Evolutionary conservation across 306 rosid species (phyloP).

Genomic region (Prunus mume): DNA sequence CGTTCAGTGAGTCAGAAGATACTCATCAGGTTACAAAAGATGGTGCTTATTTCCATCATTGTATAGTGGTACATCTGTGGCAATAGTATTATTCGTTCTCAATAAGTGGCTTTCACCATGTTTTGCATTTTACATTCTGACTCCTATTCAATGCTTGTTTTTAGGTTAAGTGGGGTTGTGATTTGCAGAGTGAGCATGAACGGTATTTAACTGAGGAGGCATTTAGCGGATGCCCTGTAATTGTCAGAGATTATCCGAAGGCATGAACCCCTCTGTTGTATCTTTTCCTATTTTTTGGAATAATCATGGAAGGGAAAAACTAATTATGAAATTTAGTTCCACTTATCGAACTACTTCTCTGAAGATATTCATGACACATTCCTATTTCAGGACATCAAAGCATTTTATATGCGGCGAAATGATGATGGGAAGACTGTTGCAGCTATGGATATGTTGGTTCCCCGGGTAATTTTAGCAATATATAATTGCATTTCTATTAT

Average conservation of each 20-base stretch:
- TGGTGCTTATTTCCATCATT: not conserved
- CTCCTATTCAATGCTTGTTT: constrained; percentile 11
- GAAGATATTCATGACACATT: constrained; percentile 24
- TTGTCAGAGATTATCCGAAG: constrained; percentile 94
- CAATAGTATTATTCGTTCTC: constrained; percentile 7
- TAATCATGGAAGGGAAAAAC: not conserved
- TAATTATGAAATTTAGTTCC: constrained; percentile 11
- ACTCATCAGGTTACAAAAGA: not conserved
- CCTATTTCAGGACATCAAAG: constrained; percentile 80
- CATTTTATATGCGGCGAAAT: constrained; percentile 95
- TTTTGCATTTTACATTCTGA: constrained; percentile 4
- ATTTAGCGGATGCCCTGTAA: constrained; percentile 82
- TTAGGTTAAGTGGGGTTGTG: constrained; percentile 96
- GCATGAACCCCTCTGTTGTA: constrained; percentile 32
- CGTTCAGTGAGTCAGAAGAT: not conserved
- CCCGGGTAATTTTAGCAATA: constrained; percentile 54
- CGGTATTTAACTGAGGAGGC: constrained; percentile 91
- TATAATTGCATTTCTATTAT: not conserved
- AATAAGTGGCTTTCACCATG: constrained; percentile 12
- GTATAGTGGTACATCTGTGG: not conserved
- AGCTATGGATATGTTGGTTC: constrained; percentile 97
- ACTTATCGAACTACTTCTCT: constrained; percentile 3
- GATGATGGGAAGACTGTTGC: constrained; percentile 95
- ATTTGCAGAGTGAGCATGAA: constrained; percentile 97
- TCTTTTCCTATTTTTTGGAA: constrained; percentile 14